Evolutionary conservation across 306 rosid genomes (phyloP).

Genomic region (Cicer pinnatifidum): DNA sequence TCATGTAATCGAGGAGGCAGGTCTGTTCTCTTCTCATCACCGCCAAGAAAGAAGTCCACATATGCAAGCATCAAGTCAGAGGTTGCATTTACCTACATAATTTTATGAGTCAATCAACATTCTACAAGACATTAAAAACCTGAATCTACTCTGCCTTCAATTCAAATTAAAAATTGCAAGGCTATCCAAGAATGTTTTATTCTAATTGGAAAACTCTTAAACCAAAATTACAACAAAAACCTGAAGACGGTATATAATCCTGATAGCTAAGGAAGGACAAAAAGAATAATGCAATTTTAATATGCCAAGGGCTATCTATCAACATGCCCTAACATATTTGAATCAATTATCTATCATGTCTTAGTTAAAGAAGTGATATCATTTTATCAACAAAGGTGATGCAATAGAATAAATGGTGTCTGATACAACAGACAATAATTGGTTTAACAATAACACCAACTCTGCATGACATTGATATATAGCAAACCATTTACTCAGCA

Average conservation of each 20-base stretch:
- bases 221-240: conserved; percentile 31
- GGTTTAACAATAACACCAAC: not conserved
- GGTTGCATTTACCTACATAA: conserved; percentile 87
- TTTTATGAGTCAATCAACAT: conserved; percentile 38
- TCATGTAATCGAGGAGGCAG: conserved; percentile 84
- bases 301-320: conserved; percentile 19
- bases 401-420: conserved; percentile 27
- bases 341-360: not conserved
- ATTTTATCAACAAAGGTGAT: conserved; percentile 10
- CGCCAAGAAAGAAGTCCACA: conserved; percentile 96
- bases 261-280: conserved; percentile 17
- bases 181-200: conserved; percentile 28
- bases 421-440: not conserved
- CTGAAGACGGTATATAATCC: conserved; percentile 11
- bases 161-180: conserved; percentile 25
- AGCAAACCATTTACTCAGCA: conserved; percentile 9
- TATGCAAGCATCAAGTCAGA: conserved; percentile 94
- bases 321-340: conserved; percentile 9
- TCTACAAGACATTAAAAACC: conserved; percentile 17
- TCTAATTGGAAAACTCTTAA: conserved; percentile 6
- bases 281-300: conserved; percentile 15
- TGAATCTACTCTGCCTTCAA: conserved; percentile 23
- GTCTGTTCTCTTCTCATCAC: conserved; percentile 95
- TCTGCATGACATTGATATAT: not conserved
- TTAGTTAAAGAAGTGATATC: conserved; percentile 22